These are phyloP conservation scores for Sphaerostilbella broomeana DNA, from an alignment of 2,329 filamentous ascomycete genomes.

Conservation along the genomic window DNA sequence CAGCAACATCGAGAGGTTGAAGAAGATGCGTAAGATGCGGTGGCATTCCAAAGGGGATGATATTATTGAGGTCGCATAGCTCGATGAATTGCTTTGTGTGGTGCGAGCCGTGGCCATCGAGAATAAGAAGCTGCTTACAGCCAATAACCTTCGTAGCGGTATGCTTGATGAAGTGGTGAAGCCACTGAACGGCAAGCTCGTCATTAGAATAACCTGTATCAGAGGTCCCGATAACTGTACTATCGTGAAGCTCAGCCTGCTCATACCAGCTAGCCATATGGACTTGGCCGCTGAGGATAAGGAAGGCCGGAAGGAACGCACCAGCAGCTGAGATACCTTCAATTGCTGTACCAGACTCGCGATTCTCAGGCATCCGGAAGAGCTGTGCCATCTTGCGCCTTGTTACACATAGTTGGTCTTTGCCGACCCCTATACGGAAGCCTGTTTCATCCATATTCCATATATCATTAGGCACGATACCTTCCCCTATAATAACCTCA, in stretches of 20 bases:
- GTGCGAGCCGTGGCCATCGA: slow-evolving; percentile 8
- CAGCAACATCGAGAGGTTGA: slow-evolving; percentile 5
- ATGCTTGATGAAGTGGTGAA: slow-evolving; percentile 6
- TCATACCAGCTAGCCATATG: slow-evolving; percentile 11
- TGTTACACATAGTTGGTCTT: slow-evolving; percentile 7
- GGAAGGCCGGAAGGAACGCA: slow-evolving; percentile 1
- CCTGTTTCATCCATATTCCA: slow-evolving; percentile 15
- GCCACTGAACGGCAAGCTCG: slow-evolving; percentile 3
- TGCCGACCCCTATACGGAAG: slow-evolving; percentile 11
- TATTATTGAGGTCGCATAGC: too few species aligned
- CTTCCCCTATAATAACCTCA: slow-evolving; percentile 3
- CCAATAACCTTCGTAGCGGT: background rate
- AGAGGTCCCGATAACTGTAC: slow-evolving; percentile 5
- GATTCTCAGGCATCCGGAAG: slow-evolving; percentile 5
- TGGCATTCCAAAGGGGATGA: slow-evolving; percentile 1
- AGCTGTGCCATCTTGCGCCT: slow-evolving; percentile 2
- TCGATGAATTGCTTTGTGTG: slow-evolving; percentile 10
- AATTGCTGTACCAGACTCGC: slow-evolving; percentile 10
- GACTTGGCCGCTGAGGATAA: slow-evolving; percentile 3
- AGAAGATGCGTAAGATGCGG: background rate
- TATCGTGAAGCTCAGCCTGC: slow-evolving; percentile 1
- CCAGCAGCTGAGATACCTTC: slow-evolving; percentile 10
- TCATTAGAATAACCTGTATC: slow-evolving; percentile 11
- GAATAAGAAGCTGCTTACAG: slow-evolving; percentile 7
- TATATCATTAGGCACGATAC: slow-evolving; percentile 8